Evolutionary conservation across 2,329 filamentous ascomycete species (phyloP), one percentile per base, ranked within the genome.

Genomic region (Venturia pyrina): DNA sequence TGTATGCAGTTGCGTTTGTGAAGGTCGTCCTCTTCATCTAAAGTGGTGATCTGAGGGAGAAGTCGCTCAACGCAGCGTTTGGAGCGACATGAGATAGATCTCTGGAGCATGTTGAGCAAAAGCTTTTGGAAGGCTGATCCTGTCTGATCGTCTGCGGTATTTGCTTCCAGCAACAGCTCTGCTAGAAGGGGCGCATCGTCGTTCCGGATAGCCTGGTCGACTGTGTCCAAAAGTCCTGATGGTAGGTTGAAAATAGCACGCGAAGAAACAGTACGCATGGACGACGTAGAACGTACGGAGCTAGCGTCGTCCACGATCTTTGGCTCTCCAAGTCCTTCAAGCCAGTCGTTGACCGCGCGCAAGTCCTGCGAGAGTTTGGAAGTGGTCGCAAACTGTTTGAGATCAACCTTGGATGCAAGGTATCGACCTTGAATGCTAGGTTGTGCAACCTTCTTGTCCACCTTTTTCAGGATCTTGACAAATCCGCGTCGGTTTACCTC

Each of bases 401-500:
- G 88, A 70, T 96, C 91, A 66, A 99, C 93, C 78, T 96, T 96
- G 60, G 91, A 91, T 50, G 89, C 87, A 67, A 99, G 83, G 73
- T 98, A 99, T 66, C 87, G 86, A 74, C 90, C 87, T 79, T 97
- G 93, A 0, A 90, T 88, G 10, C 63, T 87, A 84, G 3, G 87
- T 59, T 85, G 83, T 1, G 89, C 83, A 2, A 97, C 85, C 79
- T 96, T 97, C 80, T 99, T 99, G 78, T 99, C 95, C 59, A 97
- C 81, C 78, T 99, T 99, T 81, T 99, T 99, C 63, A 95, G 96
- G 76, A 99, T 99, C 80, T 99, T 99, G 75, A 96, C 86, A 73
- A 99, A 99, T 1, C 95, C 95, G 69, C 91, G 85, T 64, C 93
- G 86, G 76, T 99, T 99, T 72, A 98, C 93, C 78, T 98, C 93